phyloP scores from a whole-genome alignment of 192 early-diverging fungal species.

The Dispira parvispora region DNA sequence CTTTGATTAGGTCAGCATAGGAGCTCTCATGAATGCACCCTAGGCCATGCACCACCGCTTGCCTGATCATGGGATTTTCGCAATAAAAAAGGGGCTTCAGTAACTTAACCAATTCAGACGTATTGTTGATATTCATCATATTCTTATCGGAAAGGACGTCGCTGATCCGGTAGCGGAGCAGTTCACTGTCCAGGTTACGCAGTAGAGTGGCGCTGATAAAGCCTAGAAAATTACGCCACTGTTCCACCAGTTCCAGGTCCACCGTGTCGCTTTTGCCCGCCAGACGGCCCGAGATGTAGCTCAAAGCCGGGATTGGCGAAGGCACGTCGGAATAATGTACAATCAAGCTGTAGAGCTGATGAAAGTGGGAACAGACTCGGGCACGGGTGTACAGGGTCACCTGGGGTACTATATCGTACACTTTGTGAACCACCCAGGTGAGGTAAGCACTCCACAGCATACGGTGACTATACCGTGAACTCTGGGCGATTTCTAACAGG shows the following conservation, averaged over 20 bases:
- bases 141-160: constrained; percentile 17
- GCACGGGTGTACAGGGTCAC: constrained; percentile 23
- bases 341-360: constrained; percentile 30
- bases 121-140: constrained; percentile 27
- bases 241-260: neutral
- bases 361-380: constrained; percentile 25
- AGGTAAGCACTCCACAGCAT: constrained; percentile 21
- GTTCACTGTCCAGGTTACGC: neutral
- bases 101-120: constrained; percentile 44
- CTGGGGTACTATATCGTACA: constrained; percentile 21
- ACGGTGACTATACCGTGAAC: constrained; percentile 14
- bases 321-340: constrained; percentile 27
- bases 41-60: constrained; percentile 43
- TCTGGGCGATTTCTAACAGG: constrained; percentile 17
- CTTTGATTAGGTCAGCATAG: constrained; percentile 51
- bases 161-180: constrained; percentile 16
- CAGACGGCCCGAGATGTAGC: neutral
- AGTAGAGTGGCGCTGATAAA: constrained; percentile 8
- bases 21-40: constrained; percentile 43
- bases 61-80: constrained; percentile 46
- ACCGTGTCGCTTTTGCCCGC: neutral
- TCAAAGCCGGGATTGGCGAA: neutral
- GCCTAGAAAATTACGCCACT: constrained; percentile 4
- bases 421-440: constrained; percentile 21
- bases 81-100: constrained; percentile 45